phyloP scores from a whole-genome alignment of 1,284 basidiomycete species.

The Microbotryomycetes sp. region DNA sequence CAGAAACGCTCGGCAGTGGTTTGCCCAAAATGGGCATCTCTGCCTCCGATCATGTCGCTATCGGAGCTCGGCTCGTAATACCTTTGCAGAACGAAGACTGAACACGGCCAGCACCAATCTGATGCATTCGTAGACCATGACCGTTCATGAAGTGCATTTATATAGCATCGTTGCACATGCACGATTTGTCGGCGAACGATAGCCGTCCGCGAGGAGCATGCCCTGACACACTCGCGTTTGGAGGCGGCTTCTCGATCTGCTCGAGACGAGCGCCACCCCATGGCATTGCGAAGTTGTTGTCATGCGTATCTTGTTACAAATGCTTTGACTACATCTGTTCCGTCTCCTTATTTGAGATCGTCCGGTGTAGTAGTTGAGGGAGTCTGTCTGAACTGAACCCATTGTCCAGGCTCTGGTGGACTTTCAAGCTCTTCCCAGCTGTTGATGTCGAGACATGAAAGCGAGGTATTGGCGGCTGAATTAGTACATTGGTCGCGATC shows the following conservation, averaged over 20 bases:
- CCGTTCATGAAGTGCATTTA: not conserved
- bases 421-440: conserved; percentile 85
- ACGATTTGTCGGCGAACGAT: too few species aligned
- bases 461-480: too few species aligned
- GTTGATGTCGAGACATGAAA: too few species aligned
- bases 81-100: conserved; percentile 1
- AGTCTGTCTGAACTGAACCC: conserved; percentile 61
- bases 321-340: too few species aligned
- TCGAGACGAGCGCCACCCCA: not conserved
- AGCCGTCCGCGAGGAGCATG: too few species aligned
- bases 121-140: too few species aligned
- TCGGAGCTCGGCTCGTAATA: conserved; percentile 29
- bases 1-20: conserved; percentile 12
- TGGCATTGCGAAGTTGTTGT: not conserved
- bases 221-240: too few species aligned
- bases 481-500: too few species aligned
- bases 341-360: conserved; percentile 18
- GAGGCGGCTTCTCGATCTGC: too few species aligned
- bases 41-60: conserved; percentile 33
- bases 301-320: not conserved
- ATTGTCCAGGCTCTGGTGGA: conserved; percentile 71
- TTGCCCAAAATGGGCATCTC: conserved; percentile 32
- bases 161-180: not conserved
- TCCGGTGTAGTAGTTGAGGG: conserved; percentile 32
- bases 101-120: too few species aligned